These are phyloP conservation scores for Ceratocystis ficicola DNA, from an alignment of 2,329 filamentous ascomycete species.

Conservation along the genomic window DNA sequence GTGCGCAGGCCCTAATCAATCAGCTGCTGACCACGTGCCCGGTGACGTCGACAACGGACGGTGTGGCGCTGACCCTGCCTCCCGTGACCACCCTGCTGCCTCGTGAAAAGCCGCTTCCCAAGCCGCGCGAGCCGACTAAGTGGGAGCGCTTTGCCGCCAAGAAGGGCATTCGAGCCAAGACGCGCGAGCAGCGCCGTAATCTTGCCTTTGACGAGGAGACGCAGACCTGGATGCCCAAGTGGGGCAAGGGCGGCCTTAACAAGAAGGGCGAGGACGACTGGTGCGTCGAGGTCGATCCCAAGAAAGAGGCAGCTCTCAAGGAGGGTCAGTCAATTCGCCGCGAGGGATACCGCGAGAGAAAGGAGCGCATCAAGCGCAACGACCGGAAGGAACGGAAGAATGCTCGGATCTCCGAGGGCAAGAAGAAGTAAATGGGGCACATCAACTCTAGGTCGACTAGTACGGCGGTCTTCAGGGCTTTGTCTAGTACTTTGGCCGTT, in stretches of 20 bases:
- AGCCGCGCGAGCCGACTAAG: slow-evolving; percentile 70
- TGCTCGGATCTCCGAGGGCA: slow-evolving; percentile 35
- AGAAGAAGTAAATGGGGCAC: slow-evolving; percentile 21
- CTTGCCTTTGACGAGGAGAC: slow-evolving; percentile 71
- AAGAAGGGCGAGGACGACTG: slow-evolving; percentile 74
- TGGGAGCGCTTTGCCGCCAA: slow-evolving; percentile 95
- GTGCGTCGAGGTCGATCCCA: slow-evolving; percentile 82
- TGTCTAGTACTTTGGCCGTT: neutral
- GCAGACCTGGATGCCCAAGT: slow-evolving; percentile 84
- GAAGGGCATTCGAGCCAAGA: slow-evolving; percentile 91
- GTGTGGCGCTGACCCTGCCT: slow-evolving; percentile 72
- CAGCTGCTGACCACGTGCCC: slow-evolving; percentile 84
- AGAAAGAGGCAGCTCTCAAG: slow-evolving; percentile 52
- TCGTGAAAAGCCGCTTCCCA: slow-evolving; percentile 82
- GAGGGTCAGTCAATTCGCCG: slow-evolving; percentile 50
- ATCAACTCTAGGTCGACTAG: neutral
- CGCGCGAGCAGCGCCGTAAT: slow-evolving; percentile 60
- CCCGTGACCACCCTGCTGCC: slow-evolving; percentile 58
- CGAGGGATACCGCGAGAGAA: slow-evolving; percentile 50
- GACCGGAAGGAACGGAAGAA: slow-evolving; percentile 59
- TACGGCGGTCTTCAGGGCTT: neutral
- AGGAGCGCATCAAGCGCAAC: slow-evolving; percentile 59
- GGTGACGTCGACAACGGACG: slow-evolving; percentile 53
- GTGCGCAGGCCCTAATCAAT: slow-evolving; percentile 84
- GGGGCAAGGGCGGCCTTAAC: slow-evolving; percentile 87